Evolutionary conservation across 2,329 filamentous ascomycete genomes (phyloP).

Genomic region (Teratosphaeria viscida): DNA sequence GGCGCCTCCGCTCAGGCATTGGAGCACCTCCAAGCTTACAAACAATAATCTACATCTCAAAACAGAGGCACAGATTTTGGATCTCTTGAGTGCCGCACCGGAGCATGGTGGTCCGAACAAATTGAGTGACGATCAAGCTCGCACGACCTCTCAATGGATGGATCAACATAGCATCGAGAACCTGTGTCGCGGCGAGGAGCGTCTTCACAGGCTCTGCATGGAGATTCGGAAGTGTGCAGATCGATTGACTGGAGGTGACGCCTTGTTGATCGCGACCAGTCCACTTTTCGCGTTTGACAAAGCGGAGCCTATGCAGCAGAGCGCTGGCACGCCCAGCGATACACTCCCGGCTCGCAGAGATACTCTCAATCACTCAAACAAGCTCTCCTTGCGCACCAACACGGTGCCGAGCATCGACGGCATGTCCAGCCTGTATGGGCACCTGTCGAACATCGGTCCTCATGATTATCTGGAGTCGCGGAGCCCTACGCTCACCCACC

Average conservation of each 20-base stretch:
- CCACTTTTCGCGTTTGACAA: constrained; percentile 65
- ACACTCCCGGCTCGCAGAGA: constrained; percentile 6
- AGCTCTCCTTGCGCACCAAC: constrained; percentile 13
- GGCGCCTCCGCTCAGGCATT: constrained; percentile 29
- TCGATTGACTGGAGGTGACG: constrained; percentile 74
- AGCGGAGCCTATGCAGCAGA: background rate
- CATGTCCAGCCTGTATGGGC: constrained; percentile 16
- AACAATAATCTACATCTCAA: constrained; percentile 58
- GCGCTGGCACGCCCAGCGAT: background rate
- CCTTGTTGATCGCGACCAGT: constrained; percentile 85
- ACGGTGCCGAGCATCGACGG: constrained; percentile 14
- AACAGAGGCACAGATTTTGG: constrained; percentile 74
- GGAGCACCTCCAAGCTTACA: constrained; percentile 35
- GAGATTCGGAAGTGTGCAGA: constrained; percentile 80
- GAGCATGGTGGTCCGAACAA: constrained; percentile 90
- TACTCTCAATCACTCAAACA: constrained; percentile 5
- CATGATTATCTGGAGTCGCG: constrained; percentile 60
- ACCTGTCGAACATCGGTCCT: constrained; percentile 22
- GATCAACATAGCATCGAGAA: constrained; percentile 75
- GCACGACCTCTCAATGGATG: constrained; percentile 74
- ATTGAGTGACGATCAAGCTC: constrained; percentile 87
- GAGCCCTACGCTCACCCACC: constrained; percentile 60
- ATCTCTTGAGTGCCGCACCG: constrained; percentile 70
- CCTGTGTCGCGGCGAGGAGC: constrained; percentile 87
- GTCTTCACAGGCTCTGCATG: constrained; percentile 86